Evolutionary conservation across 1,139 yeast species (phyloP), one percentile per base, ranked within the genome.

Genomic region (Pichia sp.): DNA sequence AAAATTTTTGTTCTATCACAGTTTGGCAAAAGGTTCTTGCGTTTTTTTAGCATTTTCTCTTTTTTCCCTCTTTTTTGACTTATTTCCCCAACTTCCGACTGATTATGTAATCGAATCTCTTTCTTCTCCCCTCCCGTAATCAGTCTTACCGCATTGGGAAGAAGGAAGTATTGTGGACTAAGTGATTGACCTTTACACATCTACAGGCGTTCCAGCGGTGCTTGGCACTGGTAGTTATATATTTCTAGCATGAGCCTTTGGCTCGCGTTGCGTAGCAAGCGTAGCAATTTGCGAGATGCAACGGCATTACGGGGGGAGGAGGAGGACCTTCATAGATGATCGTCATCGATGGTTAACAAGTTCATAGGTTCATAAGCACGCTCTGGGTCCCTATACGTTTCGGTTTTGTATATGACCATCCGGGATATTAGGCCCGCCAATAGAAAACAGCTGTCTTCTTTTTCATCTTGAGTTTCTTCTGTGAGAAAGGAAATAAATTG

Each of bases 381-480:
- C 1, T 53, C 51, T 0, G 67, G 64, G 33, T 61, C 61, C 44
- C 65, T 58, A 49, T 70, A 70, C 3, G 52, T 49, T 12, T 54
- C 53, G 5, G 70, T 61, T 31, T 64, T 62, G 65, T 68, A 67
- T 20, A 70, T 58, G 2, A 66, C 53, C 66, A 71, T 63, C 43
- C 75, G 50, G 0, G 75, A 68, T 4, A 71, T 52, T 20, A 69
- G 62, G 0, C 71, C 71, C 2, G 74, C 65, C 50, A 66, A 60
- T 3, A 63, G 52, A 51, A 71, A 71, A 30, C 71, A 61, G 49
- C 70, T 66, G 47, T 66, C 72, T 50, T 72, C 75, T 50, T 72
- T 66, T 50, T 72, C 73, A 47, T 71, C 74, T 48, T 71, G 70
- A 3, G 63, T 60, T 44, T 66, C 63, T 53, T 73, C 76, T 1